Evolutionary conservation across 78 protist species (phyloP), one percentile per base, ranked within the genome.

Genomic region (Anaeramoeba ignava): DNA sequence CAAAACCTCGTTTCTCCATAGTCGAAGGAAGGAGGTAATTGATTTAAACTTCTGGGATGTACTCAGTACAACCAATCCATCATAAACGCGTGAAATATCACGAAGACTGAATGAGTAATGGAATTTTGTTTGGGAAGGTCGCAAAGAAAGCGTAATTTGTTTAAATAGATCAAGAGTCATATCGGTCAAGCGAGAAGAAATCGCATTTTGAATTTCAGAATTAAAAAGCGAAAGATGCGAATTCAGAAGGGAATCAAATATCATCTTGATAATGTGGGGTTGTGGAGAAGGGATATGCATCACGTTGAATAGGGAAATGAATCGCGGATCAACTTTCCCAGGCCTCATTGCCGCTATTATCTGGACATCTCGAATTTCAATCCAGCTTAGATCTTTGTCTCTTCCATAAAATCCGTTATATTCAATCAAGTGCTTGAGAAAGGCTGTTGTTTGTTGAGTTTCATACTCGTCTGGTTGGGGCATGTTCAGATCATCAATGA

Each of bases 81-180:
- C 88, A 79, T 89, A 89, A 39, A 94, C 88, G 78, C 86, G 82
- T 17, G 93, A 0, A 2, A 95, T 81, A 67, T 93, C 98, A n/a
- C 98, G 90, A 82, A 95, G 81, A 90, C 93, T 95, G 96, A 93
- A 95, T 1, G 95, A 90, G 90, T 95, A 95, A 87, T 95, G 98
- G 27, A 90, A 86, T 81, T 91, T 90, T 36, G 84, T 78, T 0
- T 96, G 98, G 0, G 96, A 94, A 12, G 98, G 98, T 2, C 90
- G 87, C 42, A 92, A 85, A 33, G 38, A 82, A 38, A 33, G 0
- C 17, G 42, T 3, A 17, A 91, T 89, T 34, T 3, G 1, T 34
- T 38, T 36, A 90, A 91, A 94, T 3, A 92, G 39, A 17, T 42
- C 84, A 37, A 84, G 0, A 0, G 94, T 89, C 38, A 91, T 83